Base-by-base conservation (phyloP, 805 yeast species). In the Lipomyces orientalis region DNA sequence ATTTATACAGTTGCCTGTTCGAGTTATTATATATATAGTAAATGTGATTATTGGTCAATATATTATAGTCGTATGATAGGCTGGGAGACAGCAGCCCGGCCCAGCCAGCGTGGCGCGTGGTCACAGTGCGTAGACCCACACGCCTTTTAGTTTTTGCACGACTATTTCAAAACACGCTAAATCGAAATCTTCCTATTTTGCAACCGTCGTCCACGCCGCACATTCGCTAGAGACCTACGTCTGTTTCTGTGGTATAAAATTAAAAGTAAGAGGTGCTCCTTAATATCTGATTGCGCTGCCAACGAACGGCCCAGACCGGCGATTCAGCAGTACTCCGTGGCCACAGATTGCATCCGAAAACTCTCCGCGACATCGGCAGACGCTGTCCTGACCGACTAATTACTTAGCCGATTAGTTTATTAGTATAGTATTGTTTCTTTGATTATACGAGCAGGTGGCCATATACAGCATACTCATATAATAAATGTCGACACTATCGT, bases 1-100 rank as follows among this genome's bases (percentile, higher is more conserved):
- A 43, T 43, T 43, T 16, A 43, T 43, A 43, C 49, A 43, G n/a
- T 43, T 43, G 49, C n/a, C n/a, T n/a, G 49, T n/a, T 19, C 49
- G 22, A 43, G 19, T 43, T 43, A 43, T 1, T 43, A 43, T 43
- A 43, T 43, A 43, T 43, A 43, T 43, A 43, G 16, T 16, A 10
- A 16, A 43, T 8, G 49, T 43, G 49, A 43, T 43, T 16, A 43
- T 43, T 43, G 49, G 22, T 43, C 49, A n/a, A 43, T 7, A 14
- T 43, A n/a, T n/a, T 43, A 43, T 6, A 43, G 16, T 43, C 9
- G 29, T 25, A 43, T 43, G 1, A n/a, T 43, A 37, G 22, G 43
- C 14, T 43, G 19, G 10, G n/a, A n/a, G n/a, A n/a, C n/a, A n/a
- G n/a, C n/a, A n/a, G n/a, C n/a, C n/a, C n/a, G n/a, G n/a, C n/a